These are phyloP conservation scores for Globisporangium irregulare DNA, from an alignment of 352 stramenopile genomes.

Conservation along the genomic window DNA sequence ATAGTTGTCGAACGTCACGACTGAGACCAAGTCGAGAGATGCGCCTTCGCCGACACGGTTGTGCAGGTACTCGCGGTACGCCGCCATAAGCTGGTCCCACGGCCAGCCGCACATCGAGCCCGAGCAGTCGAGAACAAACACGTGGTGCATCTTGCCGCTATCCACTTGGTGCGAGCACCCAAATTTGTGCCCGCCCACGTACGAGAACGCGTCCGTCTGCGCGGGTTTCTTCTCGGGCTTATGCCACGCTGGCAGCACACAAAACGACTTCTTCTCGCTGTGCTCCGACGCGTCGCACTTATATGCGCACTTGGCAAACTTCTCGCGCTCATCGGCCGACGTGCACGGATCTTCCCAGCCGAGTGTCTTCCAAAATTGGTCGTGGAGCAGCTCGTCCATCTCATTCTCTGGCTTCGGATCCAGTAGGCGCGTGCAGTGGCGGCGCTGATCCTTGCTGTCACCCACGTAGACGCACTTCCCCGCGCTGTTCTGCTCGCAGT, in stretches of 20 bases:
- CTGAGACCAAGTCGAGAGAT: conserved; percentile 61
- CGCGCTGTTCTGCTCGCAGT: conserved; percentile 43
- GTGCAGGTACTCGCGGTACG: conserved; percentile 59
- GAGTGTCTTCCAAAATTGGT: conserved; percentile 73
- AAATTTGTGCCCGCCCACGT: conserved; percentile 70
- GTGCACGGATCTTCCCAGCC: conserved; percentile 73
- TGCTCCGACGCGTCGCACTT: conserved; percentile 70
- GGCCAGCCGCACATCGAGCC: conserved; percentile 66
- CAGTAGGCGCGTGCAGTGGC: conserved; percentile 55
- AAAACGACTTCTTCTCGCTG: conserved; percentile 51
- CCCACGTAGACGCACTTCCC: conserved; percentile 45
- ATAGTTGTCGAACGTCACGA: conserved; percentile 61
- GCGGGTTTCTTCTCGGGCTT: conserved; percentile 24
- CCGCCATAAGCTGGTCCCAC: conserved; percentile 56
- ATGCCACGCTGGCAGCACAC: conserved; percentile 69
- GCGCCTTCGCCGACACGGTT: conserved; percentile 58
- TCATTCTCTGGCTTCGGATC: conserved; percentile 52
- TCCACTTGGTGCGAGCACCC: conserved; percentile 58
- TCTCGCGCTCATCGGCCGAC: conserved; percentile 38
- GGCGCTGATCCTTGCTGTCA: conserved; percentile 40
- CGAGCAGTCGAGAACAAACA: conserved; percentile 81
- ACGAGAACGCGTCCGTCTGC: conserved; percentile 47
- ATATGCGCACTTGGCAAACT: conserved; percentile 73
- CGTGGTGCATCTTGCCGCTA: conserved; percentile 60
- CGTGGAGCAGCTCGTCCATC: conserved; percentile 70